A percentile compares a stretch with the other conserved stretches of the same genome.
Conservation (phyloP, 106 monocot species). For the Xerophyta viscosa region DNA sequence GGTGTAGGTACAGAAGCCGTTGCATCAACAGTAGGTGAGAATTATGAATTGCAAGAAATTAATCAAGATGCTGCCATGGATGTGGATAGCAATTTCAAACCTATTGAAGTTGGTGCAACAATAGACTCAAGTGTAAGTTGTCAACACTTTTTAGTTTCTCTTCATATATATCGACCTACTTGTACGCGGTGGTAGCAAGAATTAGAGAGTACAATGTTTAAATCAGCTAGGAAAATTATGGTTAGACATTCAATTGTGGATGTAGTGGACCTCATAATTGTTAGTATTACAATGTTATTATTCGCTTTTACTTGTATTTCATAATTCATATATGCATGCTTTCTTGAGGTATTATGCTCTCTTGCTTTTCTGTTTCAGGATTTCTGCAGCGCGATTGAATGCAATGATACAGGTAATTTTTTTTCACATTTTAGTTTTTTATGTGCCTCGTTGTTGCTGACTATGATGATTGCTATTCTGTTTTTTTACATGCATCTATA, state of each 20-base stretch:
- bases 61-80: constrained; percentile 26
- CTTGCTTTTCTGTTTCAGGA: constrained; percentile 37
- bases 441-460: no score
- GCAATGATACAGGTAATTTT: constrained; percentile 73
- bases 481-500: no score
- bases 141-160: no score
- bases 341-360: background rate
- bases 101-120: constrained; percentile 21
- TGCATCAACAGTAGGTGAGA: constrained; percentile 47
- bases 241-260: no score
- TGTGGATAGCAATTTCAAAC: constrained; percentile 26
- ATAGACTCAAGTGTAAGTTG: constrained; percentile 68
- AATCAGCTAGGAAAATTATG: no score
- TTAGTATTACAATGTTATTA: no score
- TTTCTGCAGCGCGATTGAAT: constrained; percentile 59
- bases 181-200: background rate
- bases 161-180: background rate
- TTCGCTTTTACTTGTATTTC: no score
- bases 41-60: constrained; percentile 30
- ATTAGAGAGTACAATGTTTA: no score
- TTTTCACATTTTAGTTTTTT: background rate
- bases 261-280: no score
- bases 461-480: no score
- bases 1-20: constrained; percentile 18
- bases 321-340: no score